Percentiles rank a stretch among this genome's conserved stretches.
phyloP scores from a whole-genome alignment of 108 stramenopile species.

The Cyclostephanos invisitatus region DNA sequence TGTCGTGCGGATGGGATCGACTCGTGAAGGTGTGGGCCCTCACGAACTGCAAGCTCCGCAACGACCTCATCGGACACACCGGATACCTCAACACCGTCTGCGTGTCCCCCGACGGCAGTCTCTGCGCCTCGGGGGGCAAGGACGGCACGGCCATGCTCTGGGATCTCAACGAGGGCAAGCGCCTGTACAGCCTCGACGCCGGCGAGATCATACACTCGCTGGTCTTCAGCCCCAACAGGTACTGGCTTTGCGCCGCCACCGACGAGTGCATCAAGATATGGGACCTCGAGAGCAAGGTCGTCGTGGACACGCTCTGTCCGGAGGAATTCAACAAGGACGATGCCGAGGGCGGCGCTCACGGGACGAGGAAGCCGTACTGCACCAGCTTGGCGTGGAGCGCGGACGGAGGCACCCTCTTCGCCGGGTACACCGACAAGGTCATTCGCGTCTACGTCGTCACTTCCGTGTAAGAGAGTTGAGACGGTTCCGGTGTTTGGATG shows the following conservation, averaged over 20 bases:
- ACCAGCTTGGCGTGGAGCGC: conserved; percentile 97
- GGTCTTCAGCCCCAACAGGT: conserved; percentile 99
- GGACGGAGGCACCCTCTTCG: conserved; percentile 96
- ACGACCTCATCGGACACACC: conserved; percentile 98
- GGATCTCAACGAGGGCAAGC: conserved; percentile 99
- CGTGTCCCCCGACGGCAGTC: conserved; percentile 98
- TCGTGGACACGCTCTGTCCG: conserved; percentile 95
- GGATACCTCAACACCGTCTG: conserved; percentile 99
- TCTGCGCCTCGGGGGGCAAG: conserved; percentile 99
- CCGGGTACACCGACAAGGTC: conserved; percentile 95
- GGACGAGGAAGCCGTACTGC: conserved; percentile 76
- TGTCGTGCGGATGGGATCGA: conserved; percentile 99
- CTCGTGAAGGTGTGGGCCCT: conserved; percentile 99
- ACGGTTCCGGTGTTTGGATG: no score
- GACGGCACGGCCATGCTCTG: conserved; percentile 99
- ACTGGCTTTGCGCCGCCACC: conserved; percentile 99
- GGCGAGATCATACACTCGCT: conserved; percentile 98
- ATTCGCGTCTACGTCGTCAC: conserved; percentile 95
- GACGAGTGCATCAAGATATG: conserved; percentile 99
- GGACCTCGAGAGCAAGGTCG: conserved; percentile 98
- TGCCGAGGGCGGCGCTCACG: conserved; percentile 54
- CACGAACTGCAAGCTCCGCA: conserved; percentile 98
- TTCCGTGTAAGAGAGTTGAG: no score
- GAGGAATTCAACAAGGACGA: conserved; percentile 63
- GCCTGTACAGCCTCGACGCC: conserved; percentile 98